Conservation (phyloP, 176 grass and related monocot genomes). For the Avena eriantha region DNA sequence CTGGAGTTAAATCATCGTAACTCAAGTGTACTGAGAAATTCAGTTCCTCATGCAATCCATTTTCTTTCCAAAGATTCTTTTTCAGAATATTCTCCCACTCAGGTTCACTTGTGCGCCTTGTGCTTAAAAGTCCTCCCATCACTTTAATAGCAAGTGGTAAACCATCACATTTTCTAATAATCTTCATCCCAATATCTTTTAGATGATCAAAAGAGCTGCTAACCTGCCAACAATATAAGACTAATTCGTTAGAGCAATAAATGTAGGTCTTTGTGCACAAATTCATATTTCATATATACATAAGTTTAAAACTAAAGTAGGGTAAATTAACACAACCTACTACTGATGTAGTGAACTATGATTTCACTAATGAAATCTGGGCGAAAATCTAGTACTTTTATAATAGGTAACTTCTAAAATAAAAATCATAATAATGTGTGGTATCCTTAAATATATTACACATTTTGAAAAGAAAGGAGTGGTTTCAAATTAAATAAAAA, state of each 20-base stretch:
- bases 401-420: no score
- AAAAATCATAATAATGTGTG: no score
- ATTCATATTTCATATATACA: background rate
- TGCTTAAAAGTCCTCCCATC: slow-evolving; percentile 10
- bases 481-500: no score
- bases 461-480: no score
- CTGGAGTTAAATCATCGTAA: background rate
- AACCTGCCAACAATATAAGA: background rate
- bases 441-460: no score
- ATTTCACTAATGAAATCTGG: background rate
- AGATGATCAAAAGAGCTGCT: background rate
- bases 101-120: background rate
- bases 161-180: slow-evolving; percentile 1
- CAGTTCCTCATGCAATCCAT: background rate
- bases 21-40: slow-evolving; percentile 9
- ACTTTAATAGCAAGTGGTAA: slow-evolving; percentile 20
- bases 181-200: background rate
- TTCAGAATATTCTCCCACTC: background rate
- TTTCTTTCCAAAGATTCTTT: background rate
- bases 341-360: background rate
- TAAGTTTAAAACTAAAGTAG: background rate
- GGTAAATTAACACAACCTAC: background rate
- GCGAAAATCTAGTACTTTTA: no score
- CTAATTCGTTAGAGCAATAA: background rate
- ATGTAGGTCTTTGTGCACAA: background rate